These are phyloP conservation scores for Candida namnaoensis DNA, from an alignment of 805 yeast species.

Conservation along the genomic window DNA sequence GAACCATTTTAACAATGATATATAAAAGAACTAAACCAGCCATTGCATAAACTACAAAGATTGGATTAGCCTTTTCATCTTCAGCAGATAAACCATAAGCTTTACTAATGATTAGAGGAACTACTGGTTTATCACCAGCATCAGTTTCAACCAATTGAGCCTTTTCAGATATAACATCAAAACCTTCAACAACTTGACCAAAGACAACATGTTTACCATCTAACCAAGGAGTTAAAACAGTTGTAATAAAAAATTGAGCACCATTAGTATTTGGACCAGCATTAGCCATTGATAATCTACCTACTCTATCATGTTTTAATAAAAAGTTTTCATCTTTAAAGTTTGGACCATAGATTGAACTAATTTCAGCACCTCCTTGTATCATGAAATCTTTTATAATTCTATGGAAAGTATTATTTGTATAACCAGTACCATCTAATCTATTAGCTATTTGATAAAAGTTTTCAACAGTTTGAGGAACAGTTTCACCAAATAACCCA, in stretches of 20 bases:
- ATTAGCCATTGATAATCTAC: constrained; percentile 66
- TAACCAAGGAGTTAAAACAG: constrained; percentile 36
- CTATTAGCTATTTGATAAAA: constrained; percentile 39
- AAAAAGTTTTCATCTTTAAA: constrained; percentile 72
- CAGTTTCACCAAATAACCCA: constrained; percentile 59
- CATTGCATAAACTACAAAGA: constrained; percentile 10
- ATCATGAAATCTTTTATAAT: constrained; percentile 68
- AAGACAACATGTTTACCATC: constrained; percentile 67
- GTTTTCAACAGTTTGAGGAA: constrained; percentile 55
- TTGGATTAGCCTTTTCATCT: constrained; percentile 6
- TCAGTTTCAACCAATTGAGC: constrained; percentile 50
- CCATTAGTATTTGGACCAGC: constrained; percentile 63
- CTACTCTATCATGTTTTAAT: constrained; percentile 62
- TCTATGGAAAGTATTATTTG: constrained; percentile 61
- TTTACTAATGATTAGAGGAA: constrained; percentile 31
- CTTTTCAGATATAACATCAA: constrained; percentile 44
- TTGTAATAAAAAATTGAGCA: constrained; percentile 63
- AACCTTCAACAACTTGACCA: constrained; percentile 67
- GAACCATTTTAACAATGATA: constrained; percentile 6
- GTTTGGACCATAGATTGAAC: constrained; percentile 67
- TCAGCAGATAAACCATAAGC: constrained; percentile 15
- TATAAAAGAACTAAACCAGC: constrained; percentile 10
- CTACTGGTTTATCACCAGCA: constrained; percentile 30
- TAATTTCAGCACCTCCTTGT: constrained; percentile 78
- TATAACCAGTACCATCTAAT: constrained; percentile 32